These are phyloP conservation scores for Elongisporangium undulatum DNA, from an alignment of 352 stramenopile genomes.

Conservation along the genomic window DNA sequence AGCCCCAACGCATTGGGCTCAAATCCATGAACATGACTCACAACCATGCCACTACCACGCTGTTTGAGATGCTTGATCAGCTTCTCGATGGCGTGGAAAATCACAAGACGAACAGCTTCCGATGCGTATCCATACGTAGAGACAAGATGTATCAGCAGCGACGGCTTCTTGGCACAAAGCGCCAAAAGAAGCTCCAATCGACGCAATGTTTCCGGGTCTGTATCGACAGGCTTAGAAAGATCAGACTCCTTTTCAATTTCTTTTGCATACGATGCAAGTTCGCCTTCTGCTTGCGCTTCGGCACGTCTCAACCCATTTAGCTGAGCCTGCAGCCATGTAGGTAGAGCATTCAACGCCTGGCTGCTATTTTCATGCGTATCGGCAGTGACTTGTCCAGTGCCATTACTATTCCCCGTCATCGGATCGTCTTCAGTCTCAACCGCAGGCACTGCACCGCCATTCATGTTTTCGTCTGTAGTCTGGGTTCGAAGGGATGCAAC, in stretches of 20 bases:
- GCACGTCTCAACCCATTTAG: slow-evolving; percentile 21
- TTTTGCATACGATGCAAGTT: slow-evolving; percentile 38
- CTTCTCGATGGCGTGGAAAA: slow-evolving; percentile 79
- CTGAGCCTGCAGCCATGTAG: background rate
- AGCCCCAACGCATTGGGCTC: slow-evolving; percentile 51
- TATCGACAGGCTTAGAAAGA: slow-evolving; percentile 31
- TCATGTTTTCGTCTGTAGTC: slow-evolving; percentile 9
- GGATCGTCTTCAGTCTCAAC: slow-evolving; percentile 7
- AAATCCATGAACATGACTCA: slow-evolving; percentile 67
- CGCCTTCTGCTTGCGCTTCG: slow-evolving; percentile 18
- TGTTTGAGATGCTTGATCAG: slow-evolving; percentile 84
- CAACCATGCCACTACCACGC: slow-evolving; percentile 47
- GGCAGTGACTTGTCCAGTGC: background rate
- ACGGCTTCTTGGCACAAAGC: slow-evolving; percentile 73
- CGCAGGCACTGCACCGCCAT: background rate
- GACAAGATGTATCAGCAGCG: slow-evolving; percentile 54
- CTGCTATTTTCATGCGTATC: background rate
- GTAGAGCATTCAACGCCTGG: background rate
- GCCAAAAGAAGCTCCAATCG: slow-evolving; percentile 68
- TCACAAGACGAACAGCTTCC: slow-evolving; percentile 58
- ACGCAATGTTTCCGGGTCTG: slow-evolving; percentile 54
- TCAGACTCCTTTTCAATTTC: slow-evolving; percentile 33
- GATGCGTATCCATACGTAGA: slow-evolving; percentile 51
- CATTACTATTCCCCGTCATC: slow-evolving; percentile 4
- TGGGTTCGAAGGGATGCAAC: slow-evolving; percentile 47